Evolutionary conservation across 2,329 filamentous ascomycete genomes (phyloP).

Genomic region (Penicillium polonicum): DNA sequence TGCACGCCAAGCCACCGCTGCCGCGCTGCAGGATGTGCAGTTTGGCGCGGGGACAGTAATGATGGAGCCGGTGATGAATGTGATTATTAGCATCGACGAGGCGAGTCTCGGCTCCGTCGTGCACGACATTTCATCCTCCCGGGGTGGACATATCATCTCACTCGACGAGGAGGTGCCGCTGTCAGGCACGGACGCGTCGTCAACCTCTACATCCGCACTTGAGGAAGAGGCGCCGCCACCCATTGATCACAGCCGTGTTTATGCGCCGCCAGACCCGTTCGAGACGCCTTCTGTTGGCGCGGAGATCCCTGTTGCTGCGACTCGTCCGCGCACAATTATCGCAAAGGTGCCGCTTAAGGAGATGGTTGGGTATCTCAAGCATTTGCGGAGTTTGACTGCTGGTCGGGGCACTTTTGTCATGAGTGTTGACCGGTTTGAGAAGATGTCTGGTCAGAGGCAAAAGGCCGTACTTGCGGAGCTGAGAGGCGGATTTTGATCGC

Average conservation of each 20-base stretch:
- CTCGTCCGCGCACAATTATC: slow-evolving; percentile 64
- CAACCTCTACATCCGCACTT: slow-evolving; percentile 8
- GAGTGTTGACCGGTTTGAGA: slow-evolving; percentile 70
- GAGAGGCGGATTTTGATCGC: slow-evolving; percentile 34
- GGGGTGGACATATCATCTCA: slow-evolving; percentile 72
- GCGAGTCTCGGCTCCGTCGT: slow-evolving; percentile 75
- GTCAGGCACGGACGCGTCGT: slow-evolving; percentile 28
- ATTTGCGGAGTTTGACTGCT: slow-evolving; percentile 82
- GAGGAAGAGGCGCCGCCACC: slow-evolving; percentile 34
- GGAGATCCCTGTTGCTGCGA: slow-evolving; percentile 32
- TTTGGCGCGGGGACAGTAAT: slow-evolving; percentile 55
- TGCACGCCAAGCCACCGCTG: slow-evolving; percentile 65
- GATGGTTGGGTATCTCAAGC: slow-evolving; percentile 92
- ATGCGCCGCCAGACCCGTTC: slow-evolving; percentile 85
- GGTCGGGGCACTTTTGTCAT: slow-evolving; percentile 78
- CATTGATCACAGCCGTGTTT: slow-evolving; percentile 74
- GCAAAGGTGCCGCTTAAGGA: slow-evolving; percentile 91
- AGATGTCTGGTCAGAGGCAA: slow-evolving; percentile 61
- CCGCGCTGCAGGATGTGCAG: slow-evolving; percentile 61
- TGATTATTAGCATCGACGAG: slow-evolving; percentile 82
- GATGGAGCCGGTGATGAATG: slow-evolving; percentile 92
- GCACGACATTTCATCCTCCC: slow-evolving; percentile 72
- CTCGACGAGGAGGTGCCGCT: slow-evolving; percentile 55
- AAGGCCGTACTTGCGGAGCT: slow-evolving; percentile 54
- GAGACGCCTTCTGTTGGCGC: slow-evolving; percentile 25